These are phyloP conservation scores for Phialocephala sp. DNA, from an alignment of 2,329 filamentous ascomycete species.

Conservation along the genomic window DNA sequence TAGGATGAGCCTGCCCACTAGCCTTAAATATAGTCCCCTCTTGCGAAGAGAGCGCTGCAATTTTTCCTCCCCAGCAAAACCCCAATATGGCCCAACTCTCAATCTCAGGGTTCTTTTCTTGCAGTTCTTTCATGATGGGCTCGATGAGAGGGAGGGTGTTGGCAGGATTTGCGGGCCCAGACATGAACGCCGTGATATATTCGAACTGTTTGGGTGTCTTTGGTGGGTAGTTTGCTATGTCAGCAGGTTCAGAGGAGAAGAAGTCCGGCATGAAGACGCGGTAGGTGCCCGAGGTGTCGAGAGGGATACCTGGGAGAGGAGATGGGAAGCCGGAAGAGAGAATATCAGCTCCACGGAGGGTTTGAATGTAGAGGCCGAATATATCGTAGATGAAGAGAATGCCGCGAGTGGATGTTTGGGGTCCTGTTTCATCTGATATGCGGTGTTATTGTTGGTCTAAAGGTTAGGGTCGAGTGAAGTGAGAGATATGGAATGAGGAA, in stretches of 20 bases:
- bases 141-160: conserved; percentile 23
- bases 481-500: not conserved
- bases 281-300: conserved; percentile 62
- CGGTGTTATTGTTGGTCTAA: conserved; percentile 4
- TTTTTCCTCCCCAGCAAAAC: conserved; percentile 74
- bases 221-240: conserved; percentile 27
- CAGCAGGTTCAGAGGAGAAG: conserved; percentile 66
- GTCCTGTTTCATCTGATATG: conserved; percentile 51
- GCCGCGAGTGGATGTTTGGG: conserved; percentile 56
- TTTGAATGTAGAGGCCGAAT: conserved; percentile 72
- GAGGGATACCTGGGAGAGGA: not conserved
- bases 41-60: conserved; percentile 59
- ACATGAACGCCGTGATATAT: conserved; percentile 35
- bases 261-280: conserved; percentile 90
- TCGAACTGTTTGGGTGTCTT: conserved; percentile 30
- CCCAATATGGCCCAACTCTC: conserved; percentile 40
- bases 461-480: not conserved
- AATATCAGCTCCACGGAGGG: conserved; percentile 71
- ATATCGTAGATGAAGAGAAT: conserved; percentile 69
- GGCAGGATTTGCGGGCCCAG: conserved; percentile 21
- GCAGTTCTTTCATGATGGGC: conserved; percentile 23
- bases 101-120: conserved; percentile 27
- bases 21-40: conserved; percentile 61
- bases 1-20: conserved; percentile 59
- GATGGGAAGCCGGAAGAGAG: conserved; percentile 53